These are phyloP conservation scores for Fusarium nematophilum DNA, from an alignment of 2,329 filamentous ascomycete species.

Conservation along the genomic window DNA sequence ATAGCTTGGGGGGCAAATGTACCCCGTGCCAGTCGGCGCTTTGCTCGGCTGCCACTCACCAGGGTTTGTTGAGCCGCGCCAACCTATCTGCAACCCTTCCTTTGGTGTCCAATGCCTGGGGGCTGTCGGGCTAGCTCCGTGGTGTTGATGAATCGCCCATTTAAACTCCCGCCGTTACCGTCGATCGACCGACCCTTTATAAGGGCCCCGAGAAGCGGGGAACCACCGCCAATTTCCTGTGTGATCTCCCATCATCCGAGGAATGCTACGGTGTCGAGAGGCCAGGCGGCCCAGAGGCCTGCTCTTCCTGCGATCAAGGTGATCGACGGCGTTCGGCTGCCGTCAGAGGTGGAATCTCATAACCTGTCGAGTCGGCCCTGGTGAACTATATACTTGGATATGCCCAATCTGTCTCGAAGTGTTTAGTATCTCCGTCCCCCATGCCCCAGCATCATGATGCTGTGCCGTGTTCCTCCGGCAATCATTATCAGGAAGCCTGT, in stretches of 20 bases:
- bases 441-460: neutral
- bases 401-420: too few relatives aligned
- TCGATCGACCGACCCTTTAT: conserved; percentile 16
- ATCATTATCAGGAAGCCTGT: conserved; percentile 11
- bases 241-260: too few relatives aligned
- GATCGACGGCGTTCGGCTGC: too few relatives aligned
- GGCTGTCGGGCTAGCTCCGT: conserved; percentile 4
- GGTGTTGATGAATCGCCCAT: conserved; percentile 3
- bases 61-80: conserved; percentile 26
- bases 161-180: conserved; percentile 36
- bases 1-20: neutral
- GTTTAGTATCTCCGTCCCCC: too few relatives aligned
- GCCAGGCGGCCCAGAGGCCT: too few relatives aligned
- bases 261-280: too few relatives aligned
- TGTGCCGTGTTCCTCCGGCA: conserved; percentile 18
- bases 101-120: neutral
- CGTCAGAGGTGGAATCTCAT: too few relatives aligned
- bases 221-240: neutral
- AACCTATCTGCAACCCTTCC: conserved; percentile 10
- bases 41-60: conserved; percentile 29
- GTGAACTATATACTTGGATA: too few relatives aligned
- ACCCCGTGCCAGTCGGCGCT: conserved; percentile 25
- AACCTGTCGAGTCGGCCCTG: too few relatives aligned
- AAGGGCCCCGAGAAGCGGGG: neutral
- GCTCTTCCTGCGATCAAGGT: too few relatives aligned